Evolutionary conservation across 345 rosid species (phyloP).

Genomic region (Dipteronia sinensis): DNA sequence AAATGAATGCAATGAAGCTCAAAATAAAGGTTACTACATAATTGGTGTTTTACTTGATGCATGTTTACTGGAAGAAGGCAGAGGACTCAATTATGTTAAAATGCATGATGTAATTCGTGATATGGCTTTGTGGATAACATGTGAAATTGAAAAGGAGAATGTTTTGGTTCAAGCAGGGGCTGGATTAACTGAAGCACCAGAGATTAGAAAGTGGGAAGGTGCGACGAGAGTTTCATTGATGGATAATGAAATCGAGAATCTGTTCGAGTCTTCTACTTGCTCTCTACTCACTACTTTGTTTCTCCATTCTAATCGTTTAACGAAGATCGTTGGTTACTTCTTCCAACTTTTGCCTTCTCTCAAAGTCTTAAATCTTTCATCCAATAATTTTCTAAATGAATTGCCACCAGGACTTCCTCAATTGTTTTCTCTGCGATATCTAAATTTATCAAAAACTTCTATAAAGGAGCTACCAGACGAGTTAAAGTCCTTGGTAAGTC

Average conservation of each 20-base stretch:
- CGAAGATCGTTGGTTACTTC: background rate
- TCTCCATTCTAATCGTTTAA: background rate
- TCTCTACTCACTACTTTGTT: constrained; percentile 27
- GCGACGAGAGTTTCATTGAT: background rate
- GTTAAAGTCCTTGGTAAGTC: constrained; percentile 24
- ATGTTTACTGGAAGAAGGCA: too few relatives aligned
- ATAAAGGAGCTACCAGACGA: constrained; percentile 23
- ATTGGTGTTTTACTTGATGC: too few relatives aligned
- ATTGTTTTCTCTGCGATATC: constrained; percentile 16
- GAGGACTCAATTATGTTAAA: too few relatives aligned
- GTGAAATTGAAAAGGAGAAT: constrained; percentile 9
- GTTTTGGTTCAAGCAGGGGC: constrained; percentile 20
- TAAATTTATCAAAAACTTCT: constrained; percentile 24
- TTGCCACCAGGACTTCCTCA: constrained; percentile 22
- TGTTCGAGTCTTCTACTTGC: constrained; percentile 17
- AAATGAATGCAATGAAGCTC: too few relatives aligned
- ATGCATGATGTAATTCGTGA: too few relatives aligned
- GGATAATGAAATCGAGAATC: constrained; percentile 1
- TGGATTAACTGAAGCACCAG: constrained; percentile 8
- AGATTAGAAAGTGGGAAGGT: constrained; percentile 20
- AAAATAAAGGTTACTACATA: too few relatives aligned
- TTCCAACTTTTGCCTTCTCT: constrained; percentile 23
- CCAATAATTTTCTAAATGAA: constrained; percentile 11
- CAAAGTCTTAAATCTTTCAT: constrained; percentile 30
- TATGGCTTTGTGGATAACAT: too few relatives aligned